Evolutionary conservation across 2,329 filamentous ascomycete species (phyloP).

Genomic region (Spiromastix sp.): DNA sequence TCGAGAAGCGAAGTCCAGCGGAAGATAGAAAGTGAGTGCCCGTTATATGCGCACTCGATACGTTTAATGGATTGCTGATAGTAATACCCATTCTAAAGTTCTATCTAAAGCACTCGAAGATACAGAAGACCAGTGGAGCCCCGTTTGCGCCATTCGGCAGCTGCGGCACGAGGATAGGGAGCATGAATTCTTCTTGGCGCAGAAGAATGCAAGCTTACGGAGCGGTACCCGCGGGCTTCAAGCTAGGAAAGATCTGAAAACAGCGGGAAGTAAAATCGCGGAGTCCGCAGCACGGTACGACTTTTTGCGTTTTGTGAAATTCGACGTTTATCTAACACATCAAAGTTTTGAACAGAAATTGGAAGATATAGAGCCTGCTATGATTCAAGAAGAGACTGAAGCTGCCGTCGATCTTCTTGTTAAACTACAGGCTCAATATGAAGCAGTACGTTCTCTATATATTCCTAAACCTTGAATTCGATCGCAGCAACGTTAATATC

Average conservation of each 20-base stretch:
- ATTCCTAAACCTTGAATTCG: not conserved
- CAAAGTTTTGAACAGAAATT: conserved; percentile 42
- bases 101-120: conserved; percentile 52
- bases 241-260: conserved; percentile 63
- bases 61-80: too few species aligned
- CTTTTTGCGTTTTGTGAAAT: not conserved
- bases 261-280: conserved; percentile 56
- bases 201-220: conserved; percentile 62
- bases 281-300: conserved; percentile 45
- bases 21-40: conserved; percentile 47
- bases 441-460: conserved; percentile 38
- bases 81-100: conserved; percentile 27
- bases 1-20: conserved; percentile 44
- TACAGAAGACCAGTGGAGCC: conserved; percentile 43
- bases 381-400: conserved; percentile 55
- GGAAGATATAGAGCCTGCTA: conserved; percentile 46
- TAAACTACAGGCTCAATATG: conserved; percentile 57
- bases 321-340: too few species aligned
- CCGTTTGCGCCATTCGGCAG: conserved; percentile 50
- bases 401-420: conserved; percentile 60
- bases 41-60: too few species aligned
- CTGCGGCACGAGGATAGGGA: conserved; percentile 54
- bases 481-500: conserved; percentile 3
- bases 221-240: conserved; percentile 67
- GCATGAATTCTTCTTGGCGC: conserved; percentile 54